Conservation (phyloP, 306 rosid genomes). For the Erythrophleum fordii region DNA sequence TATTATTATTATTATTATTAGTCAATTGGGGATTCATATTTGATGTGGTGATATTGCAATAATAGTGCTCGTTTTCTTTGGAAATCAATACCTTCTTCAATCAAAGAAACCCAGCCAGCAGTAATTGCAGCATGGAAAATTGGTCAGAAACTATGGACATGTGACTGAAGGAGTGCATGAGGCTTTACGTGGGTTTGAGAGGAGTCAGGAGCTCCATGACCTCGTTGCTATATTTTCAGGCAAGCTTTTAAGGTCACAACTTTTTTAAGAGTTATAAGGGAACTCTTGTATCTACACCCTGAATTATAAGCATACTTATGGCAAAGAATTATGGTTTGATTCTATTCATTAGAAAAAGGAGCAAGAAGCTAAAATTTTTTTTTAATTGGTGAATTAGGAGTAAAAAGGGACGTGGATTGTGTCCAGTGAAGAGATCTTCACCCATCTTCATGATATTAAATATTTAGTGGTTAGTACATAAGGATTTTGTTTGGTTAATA, state of each 20-base stretch:
- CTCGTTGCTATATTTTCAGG: slow-evolving; percentile 87
- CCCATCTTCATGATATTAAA: too few relatives aligned
- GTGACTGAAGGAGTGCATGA: slow-evolving; percentile 69
- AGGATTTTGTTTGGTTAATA: too few relatives aligned
- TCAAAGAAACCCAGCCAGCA: slow-evolving; percentile 70
- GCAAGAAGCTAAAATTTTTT: too few relatives aligned
- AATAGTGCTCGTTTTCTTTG: too few relatives aligned
- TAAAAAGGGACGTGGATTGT: not conserved
- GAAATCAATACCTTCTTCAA: too few relatives aligned
- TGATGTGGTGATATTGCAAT: too few relatives aligned
- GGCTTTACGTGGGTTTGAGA: slow-evolving; percentile 75
- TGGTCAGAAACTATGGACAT: slow-evolving; percentile 73
- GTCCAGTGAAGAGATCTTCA: too few relatives aligned
- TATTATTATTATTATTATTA: too few relatives aligned
- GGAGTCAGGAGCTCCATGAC: slow-evolving; percentile 71
- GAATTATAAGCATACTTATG: too few relatives aligned
- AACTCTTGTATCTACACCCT: slow-evolving; percentile 14
- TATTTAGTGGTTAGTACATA: too few relatives aligned
- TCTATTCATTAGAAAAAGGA: not conserved
- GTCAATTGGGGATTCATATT: too few relatives aligned
- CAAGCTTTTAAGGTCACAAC: slow-evolving; percentile 37
- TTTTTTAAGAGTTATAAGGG: not conserved
- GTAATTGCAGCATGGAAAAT: slow-evolving; percentile 75
- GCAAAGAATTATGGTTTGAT: too few relatives aligned
- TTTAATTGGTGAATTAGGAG: not conserved